Base-by-base conservation (phyloP, 2,329 filamentous ascomycete species). In the Truncatella angustata region DNA sequence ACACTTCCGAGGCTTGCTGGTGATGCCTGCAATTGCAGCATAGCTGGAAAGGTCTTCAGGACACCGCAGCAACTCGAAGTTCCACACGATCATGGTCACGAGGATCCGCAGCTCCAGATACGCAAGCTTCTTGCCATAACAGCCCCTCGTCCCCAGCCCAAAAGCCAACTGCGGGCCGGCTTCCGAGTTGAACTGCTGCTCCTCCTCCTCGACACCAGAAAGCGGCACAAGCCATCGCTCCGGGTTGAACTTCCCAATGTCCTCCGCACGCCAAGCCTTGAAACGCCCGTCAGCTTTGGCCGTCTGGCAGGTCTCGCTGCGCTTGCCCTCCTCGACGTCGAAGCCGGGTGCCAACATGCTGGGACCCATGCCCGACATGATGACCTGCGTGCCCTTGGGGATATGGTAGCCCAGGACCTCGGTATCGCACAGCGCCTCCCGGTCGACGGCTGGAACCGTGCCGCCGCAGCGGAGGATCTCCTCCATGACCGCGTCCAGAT, bases 401-500 rank as follows among this genome's bases (percentile, higher is more conserved):
- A 62, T 54, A 11, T 11, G 51, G 20, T 54, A 43, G 10, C 60
- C 60, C 3, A 62, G 58, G 5, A 68, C 50, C 10, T 51, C 53
- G 2, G 62, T 63, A 40, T 69, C 65, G 16, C 56, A 40, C 9
- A 54, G 50, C 5, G 67, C 57, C 24, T 58, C 40, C 5, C 65
- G 64, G 2, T 52, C 53, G 3, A 63, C 59, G 36, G 59, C 49
- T 32, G 60, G 44, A 11, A 63, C 53, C 3, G 63, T 59, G 16
- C 54, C 50, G 4, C 57, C 51, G 21, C 58, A 55, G 1, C 70
- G 67, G 3, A 68, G 54, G 3, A 63, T 58, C 54, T 72, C 67
- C 43, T 68, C 64, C 3, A 68, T 52, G 4, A 62, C 37, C 3
- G 67, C 67, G 21, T 69, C 66, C 7, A 69, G 60, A 30, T 68